Evolutionary conservation across 2,329 filamentous ascomycete genomes (phyloP).

Genomic region (Intubia oerlemansii): DNA sequence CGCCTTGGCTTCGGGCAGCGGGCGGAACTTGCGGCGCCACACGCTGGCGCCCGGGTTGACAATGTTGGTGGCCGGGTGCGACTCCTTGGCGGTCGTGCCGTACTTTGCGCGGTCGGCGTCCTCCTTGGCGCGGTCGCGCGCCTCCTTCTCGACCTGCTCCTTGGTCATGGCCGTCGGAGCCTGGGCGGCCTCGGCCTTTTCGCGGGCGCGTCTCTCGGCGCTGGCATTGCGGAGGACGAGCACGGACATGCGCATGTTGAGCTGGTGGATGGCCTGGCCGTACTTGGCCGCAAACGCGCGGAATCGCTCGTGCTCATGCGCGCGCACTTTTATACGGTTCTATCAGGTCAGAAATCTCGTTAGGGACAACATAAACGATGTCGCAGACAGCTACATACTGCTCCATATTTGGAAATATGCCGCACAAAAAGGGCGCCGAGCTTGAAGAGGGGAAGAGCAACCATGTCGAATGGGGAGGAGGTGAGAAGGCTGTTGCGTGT

Average conservation of each 20-base stretch:
- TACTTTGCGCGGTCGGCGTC: constrained; percentile 28
- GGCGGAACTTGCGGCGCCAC: constrained; percentile 39
- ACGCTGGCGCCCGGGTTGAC: constrained; percentile 18
- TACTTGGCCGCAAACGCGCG: constrained; percentile 37
- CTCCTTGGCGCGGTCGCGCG: constrained; percentile 20
- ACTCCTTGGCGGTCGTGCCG: constrained; percentile 18
- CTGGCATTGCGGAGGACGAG: constrained; percentile 34
- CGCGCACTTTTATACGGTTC: constrained; percentile 45
- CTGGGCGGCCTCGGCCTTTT: constrained; percentile 40
- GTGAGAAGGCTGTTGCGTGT: background rate
- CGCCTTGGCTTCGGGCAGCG: constrained; percentile 41
- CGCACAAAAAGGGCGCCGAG: constrained; percentile 41
- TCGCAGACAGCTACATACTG: too few species aligned
- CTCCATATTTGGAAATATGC: constrained; percentile 48
- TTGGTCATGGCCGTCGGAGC: constrained; percentile 43
- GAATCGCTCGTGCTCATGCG: constrained; percentile 41
- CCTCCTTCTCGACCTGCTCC: constrained; percentile 33
- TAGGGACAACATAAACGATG: background rate
- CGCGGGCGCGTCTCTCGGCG: constrained; percentile 35
- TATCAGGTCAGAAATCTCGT: constrained; percentile 14
- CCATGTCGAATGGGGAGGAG: constrained; percentile 22
- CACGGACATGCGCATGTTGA: constrained; percentile 44
- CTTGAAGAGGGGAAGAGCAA: constrained; percentile 45
- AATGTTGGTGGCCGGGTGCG: constrained; percentile 14
- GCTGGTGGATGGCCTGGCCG: constrained; percentile 41